These are phyloP conservation scores for Posidonia australis DNA, from an alignment of 106 monocot genomes.

Conservation along the genomic window DNA sequence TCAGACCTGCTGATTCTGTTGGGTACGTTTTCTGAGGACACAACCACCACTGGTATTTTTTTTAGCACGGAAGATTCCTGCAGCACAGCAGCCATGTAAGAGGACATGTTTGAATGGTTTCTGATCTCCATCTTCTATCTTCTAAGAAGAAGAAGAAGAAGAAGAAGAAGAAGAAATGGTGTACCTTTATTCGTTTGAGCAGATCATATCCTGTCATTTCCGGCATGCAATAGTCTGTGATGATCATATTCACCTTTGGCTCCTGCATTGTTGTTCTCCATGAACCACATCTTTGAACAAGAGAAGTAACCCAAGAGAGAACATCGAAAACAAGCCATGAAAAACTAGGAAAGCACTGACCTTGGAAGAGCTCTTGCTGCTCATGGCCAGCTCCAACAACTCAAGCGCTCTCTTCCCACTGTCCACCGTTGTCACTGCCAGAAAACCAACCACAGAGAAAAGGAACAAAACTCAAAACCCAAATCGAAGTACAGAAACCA, in stretches of 20 bases:
- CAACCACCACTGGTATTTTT: slow-evolving; percentile 73
- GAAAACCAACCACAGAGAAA: background rate
- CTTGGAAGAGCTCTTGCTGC: background rate
- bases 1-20: slow-evolving; percentile 40
- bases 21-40: slow-evolving; percentile 78
- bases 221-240: slow-evolving; percentile 96
- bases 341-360: background rate
- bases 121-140: too few relatives aligned
- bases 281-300: too few relatives aligned
- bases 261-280: slow-evolving; percentile 32
- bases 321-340: background rate
- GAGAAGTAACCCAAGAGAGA: background rate
- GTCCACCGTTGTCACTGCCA: slow-evolving; percentile 12
- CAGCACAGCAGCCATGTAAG: background rate
- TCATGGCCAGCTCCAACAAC: slow-evolving; percentile 35
- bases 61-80: slow-evolving; percentile 51
- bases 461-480: too few relatives aligned
- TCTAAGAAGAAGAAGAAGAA: background rate
- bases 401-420: slow-evolving; percentile 68
- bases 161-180: background rate
- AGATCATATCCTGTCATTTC: slow-evolving; percentile 94
- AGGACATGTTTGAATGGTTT: background rate
- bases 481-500: too few relatives aligned
- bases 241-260: slow-evolving; percentile 63
- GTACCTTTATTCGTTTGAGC: slow-evolving; percentile 65